Evolutionary conservation across 352 stramenopile species (phyloP).

Genomic region (Plasmopara halstedii): DNA sequence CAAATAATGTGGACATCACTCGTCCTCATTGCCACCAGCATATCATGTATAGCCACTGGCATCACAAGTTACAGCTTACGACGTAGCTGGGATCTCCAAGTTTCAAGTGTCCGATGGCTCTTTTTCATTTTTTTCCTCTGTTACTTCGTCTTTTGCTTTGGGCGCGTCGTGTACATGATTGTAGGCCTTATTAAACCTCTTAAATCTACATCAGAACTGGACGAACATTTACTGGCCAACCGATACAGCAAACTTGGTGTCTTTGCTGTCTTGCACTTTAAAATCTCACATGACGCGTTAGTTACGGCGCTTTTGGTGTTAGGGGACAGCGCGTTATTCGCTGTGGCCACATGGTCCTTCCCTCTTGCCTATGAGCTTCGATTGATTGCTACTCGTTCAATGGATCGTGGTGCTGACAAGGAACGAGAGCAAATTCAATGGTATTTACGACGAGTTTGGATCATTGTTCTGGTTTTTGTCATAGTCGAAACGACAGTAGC

Average conservation of each 20-base stretch:
- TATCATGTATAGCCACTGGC: conserved; percentile 31
- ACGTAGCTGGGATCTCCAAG: conserved; percentile 35
- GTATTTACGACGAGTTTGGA: conserved; percentile 26
- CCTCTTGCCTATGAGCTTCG: conserved; percentile 35
- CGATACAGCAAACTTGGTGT: conserved; percentile 29
- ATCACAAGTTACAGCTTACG: conserved; percentile 34
- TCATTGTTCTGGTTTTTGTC: conserved; percentile 22
- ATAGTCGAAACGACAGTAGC: conserved; percentile 24
- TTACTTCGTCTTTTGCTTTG: conserved; percentile 25
- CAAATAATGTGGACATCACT: conserved; percentile 26
- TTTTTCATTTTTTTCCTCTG: conserved; percentile 54
- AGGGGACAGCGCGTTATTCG: conserved; percentile 29
- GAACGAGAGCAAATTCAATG: conserved; percentile 29
- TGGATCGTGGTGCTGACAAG: conserved; percentile 41
- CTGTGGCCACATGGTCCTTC: conserved; percentile 40
- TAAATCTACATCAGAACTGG: conserved; percentile 5
- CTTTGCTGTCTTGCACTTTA: conserved; percentile 33
- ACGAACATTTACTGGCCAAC: conserved; percentile 5
- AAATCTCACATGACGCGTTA: conserved; percentile 22
- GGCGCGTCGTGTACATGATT: conserved; percentile 32
- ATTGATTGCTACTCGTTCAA: conserved; percentile 33
- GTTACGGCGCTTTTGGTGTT: conserved; percentile 25
- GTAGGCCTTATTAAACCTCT: conserved; percentile 20
- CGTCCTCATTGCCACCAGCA: conserved; percentile 17
- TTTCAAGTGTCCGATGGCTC: conserved; percentile 52